phyloP scores from a whole-genome alignment of 768 basidiomycete genomes.

The Tylopilus plumbeoviolaceoides region DNA sequence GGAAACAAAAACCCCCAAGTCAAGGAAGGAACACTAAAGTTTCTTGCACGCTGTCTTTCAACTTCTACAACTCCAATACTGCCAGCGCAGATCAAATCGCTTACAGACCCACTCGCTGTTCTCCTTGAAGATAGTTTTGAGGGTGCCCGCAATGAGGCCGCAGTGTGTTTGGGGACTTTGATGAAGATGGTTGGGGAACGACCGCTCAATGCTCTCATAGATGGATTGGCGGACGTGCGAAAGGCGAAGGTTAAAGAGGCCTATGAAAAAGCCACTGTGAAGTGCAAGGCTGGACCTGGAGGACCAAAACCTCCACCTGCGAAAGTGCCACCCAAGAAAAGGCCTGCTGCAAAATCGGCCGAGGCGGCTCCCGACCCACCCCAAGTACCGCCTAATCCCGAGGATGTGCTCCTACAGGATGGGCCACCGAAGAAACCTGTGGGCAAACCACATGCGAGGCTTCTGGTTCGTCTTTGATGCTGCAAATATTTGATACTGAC shows the following conservation, averaged over 20 bases:
- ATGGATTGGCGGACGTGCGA: constrained; percentile 79
- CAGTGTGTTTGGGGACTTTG: constrained; percentile 78
- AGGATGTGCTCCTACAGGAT: constrained; percentile 25
- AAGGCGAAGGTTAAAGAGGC: constrained; percentile 94
- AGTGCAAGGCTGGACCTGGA: constrained; percentile 66
- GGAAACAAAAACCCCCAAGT: constrained; percentile 95
- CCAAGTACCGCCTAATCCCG: constrained; percentile 10
- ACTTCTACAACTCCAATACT: constrained; percentile 67
- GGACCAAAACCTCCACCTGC: constrained; percentile 39
- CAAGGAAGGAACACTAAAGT: constrained; percentile 88
- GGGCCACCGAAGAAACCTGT: constrained; percentile 39
- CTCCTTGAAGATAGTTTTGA: constrained; percentile 87
- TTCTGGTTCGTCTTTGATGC: constrained; percentile 32
- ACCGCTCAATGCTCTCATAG: constrained; percentile 81
- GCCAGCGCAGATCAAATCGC: constrained; percentile 71
- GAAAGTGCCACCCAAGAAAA: constrained; percentile 37
- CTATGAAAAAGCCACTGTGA: constrained; percentile 87
- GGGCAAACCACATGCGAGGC: constrained; percentile 50
- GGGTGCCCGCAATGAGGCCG: constrained; percentile 88
- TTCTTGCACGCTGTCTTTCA: constrained; percentile 73
- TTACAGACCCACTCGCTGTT: constrained; percentile 70
- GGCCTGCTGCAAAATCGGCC: constrained; percentile 29
- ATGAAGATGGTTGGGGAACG: constrained; percentile 98
- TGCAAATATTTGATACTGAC: neutral
- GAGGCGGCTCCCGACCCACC: constrained; percentile 17